Conservation (phyloP, 176 grass and related monocot genomes). For the Juncus effusus region DNA sequence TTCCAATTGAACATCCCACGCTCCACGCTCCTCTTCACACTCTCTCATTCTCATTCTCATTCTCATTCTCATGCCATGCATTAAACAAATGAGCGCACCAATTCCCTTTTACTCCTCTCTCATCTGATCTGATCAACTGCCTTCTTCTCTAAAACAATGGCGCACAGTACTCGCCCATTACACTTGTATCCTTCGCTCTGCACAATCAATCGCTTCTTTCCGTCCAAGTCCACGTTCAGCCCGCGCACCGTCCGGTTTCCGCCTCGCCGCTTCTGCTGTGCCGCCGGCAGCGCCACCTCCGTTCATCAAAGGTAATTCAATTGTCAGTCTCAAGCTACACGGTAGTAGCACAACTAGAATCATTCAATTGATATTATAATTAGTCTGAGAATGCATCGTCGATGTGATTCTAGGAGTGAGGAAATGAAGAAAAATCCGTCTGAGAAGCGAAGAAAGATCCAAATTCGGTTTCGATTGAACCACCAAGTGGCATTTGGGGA, state of each 20-base stretch:
- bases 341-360: background rate
- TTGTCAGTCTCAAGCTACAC: background rate
- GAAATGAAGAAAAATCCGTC: constrained; percentile 26
- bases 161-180: constrained; percentile 45
- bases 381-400: background rate
- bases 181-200: constrained; percentile 28
- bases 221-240: background rate
- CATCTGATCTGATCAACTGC: background rate
- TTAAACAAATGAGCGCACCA: no score
- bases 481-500: constrained; percentile 89
- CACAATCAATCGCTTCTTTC: constrained; percentile 1
- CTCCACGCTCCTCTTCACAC: constrained; percentile 14
- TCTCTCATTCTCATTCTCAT: no score
- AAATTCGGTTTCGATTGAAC: constrained; percentile 44
- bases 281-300: constrained; percentile 26
- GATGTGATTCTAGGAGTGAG: constrained; percentile 40
- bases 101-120: background rate
- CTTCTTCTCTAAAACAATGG: background rate
- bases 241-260: background rate
- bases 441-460: constrained; percentile 32
- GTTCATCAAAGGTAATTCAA: constrained; percentile 14
- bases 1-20: no score
- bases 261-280: background rate
- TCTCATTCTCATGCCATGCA: background rate
- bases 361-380: background rate